Evolutionary conservation across 1,139 yeast genomes (phyloP).

Genomic region (Blastobotrys illinoisensis): DNA sequence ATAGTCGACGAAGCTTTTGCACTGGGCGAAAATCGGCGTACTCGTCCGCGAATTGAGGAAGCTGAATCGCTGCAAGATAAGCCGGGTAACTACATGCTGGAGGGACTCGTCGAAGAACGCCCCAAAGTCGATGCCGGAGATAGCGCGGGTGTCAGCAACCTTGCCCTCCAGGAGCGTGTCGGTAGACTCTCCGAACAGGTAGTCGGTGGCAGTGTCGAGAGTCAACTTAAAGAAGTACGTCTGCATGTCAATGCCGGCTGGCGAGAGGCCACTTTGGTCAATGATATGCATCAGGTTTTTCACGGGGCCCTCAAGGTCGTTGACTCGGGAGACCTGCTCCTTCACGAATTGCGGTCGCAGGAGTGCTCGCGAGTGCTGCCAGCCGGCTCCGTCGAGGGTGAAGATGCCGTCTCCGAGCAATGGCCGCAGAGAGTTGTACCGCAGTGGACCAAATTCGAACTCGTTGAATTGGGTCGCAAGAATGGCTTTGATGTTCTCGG

Average conservation of each 20-base stretch:
- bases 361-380: conserved; percentile 51
- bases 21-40: conserved; percentile 24
- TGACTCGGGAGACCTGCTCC: conserved; percentile 47
- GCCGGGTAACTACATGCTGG: conserved; percentile 34
- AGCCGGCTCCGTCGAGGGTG: conserved; percentile 47
- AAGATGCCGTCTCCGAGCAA: conserved; percentile 50
- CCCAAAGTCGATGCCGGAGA: conserved; percentile 36
- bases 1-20: conserved; percentile 30
- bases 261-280: conserved; percentile 4
- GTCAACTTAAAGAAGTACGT: conserved; percentile 46
- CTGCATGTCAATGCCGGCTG: conserved; percentile 40
- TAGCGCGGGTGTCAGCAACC: conserved; percentile 12
- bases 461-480: conserved; percentile 29
- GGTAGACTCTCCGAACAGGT: conserved; percentile 49
- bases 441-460: conserved; percentile 34
- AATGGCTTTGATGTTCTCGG: conserved; percentile 38
- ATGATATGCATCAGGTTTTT: conserved; percentile 19
- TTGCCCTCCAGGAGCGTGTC: conserved; percentile 29
- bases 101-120: conserved; percentile 44
- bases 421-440: conserved; percentile 41
- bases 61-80: conserved; percentile 33
- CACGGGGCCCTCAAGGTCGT: conserved; percentile 42
- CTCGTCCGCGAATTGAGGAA: not conserved
- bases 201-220: conserved; percentile 53
- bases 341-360: conserved; percentile 52